A percentile compares a stretch with the other conserved stretches of the same genome.
phyloP scores from a whole-genome alignment of 164 flowering plant genomes.

The Macadamia integrifolia region DNA sequence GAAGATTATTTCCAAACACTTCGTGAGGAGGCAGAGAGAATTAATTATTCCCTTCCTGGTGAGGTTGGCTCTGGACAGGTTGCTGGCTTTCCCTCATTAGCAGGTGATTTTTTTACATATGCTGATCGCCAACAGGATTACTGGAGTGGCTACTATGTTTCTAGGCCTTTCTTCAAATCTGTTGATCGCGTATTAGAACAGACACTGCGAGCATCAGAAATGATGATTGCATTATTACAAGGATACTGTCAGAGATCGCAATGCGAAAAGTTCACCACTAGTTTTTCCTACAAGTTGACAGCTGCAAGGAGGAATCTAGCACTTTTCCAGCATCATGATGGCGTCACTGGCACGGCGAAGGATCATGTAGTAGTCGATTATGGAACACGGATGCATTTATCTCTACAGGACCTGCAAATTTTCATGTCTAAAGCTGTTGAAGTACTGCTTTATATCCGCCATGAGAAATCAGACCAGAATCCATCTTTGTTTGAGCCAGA shows the following conservation, averaged over 20 bases:
- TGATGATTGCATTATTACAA: conserved; percentile 67
- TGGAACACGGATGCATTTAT: conserved; percentile 87
- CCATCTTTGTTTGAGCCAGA: conserved; percentile 73
- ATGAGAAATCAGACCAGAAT: conserved; percentile 58
- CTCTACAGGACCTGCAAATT: conserved; percentile 81
- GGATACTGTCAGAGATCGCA: conserved; percentile 71
- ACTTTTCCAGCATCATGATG: conserved; percentile 99
- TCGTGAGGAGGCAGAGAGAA: conserved; percentile 85
- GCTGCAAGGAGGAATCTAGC: conserved; percentile 96
- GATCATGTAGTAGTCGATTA: conserved; percentile 94
- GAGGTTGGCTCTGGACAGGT: conserved; percentile 81
- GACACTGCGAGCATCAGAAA: conserved; percentile 84
- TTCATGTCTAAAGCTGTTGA: conserved; percentile 96
- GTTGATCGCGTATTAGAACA: conserved; percentile 96
- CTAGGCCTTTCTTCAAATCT: conserved; percentile 96
- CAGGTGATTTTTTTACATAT: conserved; percentile 98
- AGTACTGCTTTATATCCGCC: conserved; percentile 62
- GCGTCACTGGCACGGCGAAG: conserved; percentile 97
- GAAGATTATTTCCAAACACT: conserved; percentile 89
- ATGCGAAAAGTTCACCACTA: conserved; percentile 76
- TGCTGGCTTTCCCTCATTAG: conserved; percentile 80
- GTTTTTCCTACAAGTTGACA: conserved; percentile 79
- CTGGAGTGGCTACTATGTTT: conserved; percentile 99
- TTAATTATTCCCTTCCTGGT: conserved; percentile 71
- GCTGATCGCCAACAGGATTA: conserved; percentile 93